Evolutionary conservation across 2,329 filamentous ascomycete species (phyloP).

Genomic region (Corynespora cassiicola): DNA sequence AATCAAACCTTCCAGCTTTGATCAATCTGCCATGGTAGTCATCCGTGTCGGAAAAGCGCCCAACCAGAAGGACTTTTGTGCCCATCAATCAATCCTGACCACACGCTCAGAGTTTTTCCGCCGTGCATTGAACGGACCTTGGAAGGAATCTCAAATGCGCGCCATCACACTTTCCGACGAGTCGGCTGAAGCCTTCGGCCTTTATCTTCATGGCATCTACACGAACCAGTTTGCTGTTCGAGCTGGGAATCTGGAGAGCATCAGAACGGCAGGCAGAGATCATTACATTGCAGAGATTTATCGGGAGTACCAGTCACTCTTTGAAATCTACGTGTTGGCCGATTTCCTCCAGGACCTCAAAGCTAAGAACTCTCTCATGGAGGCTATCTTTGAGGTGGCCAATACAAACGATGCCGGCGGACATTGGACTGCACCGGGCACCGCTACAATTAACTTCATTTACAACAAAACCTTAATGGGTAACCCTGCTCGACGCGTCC

Average conservation of each 20-base stretch:
- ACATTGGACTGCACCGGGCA: too few relatives aligned
- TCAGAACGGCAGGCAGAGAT: too few relatives aligned
- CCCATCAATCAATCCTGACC: constrained; percentile 17
- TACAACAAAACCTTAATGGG: too few relatives aligned
- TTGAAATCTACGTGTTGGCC: constrained; percentile 9
- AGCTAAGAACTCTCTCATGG: constrained; percentile 9
- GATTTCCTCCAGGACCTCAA: constrained; percentile 12
- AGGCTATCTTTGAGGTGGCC: too few relatives aligned
- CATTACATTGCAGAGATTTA: not conserved
- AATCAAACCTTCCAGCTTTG: too few relatives aligned
- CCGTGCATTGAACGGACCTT: constrained; percentile 18
- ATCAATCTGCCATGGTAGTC: too few relatives aligned
- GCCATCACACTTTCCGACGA: constrained; percentile 13
- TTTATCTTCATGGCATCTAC: constrained; percentile 18
- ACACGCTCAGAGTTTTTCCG: constrained; percentile 20
- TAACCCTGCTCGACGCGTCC: too few relatives aligned
- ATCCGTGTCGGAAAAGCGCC: constrained; percentile 8
- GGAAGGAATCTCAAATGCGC: constrained; percentile 12
- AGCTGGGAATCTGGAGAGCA: too few relatives aligned
- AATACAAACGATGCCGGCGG: too few relatives aligned
- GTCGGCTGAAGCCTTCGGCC: constrained; percentile 9
- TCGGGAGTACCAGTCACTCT: constrained; percentile 3
- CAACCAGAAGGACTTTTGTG: constrained; percentile 6
- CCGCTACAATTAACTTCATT: too few relatives aligned
- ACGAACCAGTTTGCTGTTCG: constrained; percentile 4